Evolutionary conservation across 352 stramenopile genomes (phyloP), one percentile per base, ranked within the genome.

Genomic region (Thraustochytrium sp.): DNA sequence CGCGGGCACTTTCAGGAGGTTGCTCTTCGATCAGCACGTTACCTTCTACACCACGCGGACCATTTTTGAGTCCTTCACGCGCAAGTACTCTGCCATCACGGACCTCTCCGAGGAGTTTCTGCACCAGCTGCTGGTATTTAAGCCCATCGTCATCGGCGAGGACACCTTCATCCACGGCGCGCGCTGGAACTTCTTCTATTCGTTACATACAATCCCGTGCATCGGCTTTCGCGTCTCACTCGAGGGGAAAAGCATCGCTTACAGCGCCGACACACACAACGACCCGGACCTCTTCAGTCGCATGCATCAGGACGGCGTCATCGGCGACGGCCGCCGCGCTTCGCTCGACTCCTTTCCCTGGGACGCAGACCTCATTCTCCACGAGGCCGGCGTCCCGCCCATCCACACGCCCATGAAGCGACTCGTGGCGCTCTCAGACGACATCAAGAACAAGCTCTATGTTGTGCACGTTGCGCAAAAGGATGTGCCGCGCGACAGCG

Each of bases 171-270:
- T 94, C 56, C 91, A 91, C 37, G 91, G 91, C 23, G 91, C 90
- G n/a, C 88, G 89, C 46, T 94, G 93, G 68, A 89, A 90, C 18
- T 94, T 94, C 76, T 93, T 93, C 53, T 94, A 94, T 84, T 93
- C 90, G 42, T 55, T 94, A 37, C 91, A 94, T 68, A 93, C 90
- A 44, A 94, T 94, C 56, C 91, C 91, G 44, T 94, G 91, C 56
- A 90, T 94, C 3, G 91, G 91, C 42, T 94, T 94, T 51, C 88
- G 92, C 55, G 91, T 94, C 84, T 91, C 87, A 2, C 92, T 93
- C 80, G 89, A 90, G 16, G 88, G 91, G 85, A 94, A 93, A 80
- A 89, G 89, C 21, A 93, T 94, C 49, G 90, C 92, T 5, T 94
- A 93, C 74, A 93, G 89, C 0, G 91, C 89, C 0, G 91, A 94